Base-by-base conservation (phyloP, 2,329 filamentous ascomycete genomes). In the Zelopaecilomyces penicillatus region DNA sequence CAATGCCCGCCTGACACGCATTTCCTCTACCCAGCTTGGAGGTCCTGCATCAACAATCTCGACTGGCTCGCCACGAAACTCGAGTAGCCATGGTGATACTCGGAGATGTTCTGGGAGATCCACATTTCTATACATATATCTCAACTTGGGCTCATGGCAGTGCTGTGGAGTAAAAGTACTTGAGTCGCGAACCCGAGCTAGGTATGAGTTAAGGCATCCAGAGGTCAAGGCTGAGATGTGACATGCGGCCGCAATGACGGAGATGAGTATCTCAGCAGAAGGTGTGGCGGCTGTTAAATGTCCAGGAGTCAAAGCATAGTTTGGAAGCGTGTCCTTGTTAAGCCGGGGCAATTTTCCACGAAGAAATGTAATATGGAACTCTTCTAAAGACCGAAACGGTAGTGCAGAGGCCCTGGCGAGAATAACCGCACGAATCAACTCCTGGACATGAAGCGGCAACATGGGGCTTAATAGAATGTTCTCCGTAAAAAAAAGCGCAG, bases 11-110 rank as follows among this genome's bases (percentile, higher is more conserved):
- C 46, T 8, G 29, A 32, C 54, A n/a, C 54, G 47, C 52, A 56
- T 56, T n/a, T 54, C 54, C 31, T 56, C 54, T 3, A 54, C 46
- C 52, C 52, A 55, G 31, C 31, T 51, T 0, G 54, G 54, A 6
- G 52, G 45, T 3, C 48, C 49, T 7, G 27, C 19, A 45, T 48
- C 41, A 3, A 30, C 33, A 5, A 47, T 34, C 2, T 8, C 26
- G 2, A 11, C 43, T 7, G 47, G 45, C 6, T 26, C 47, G 3
- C 49, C 42, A 2, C 12, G 6, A 19, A 46, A 52, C 5, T 39
- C 37, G 8, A 31, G 42, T 44, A 49, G 45, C 45, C 51, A 55
- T 1, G 47, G 35, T 11, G 36, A 10, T 11, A 19, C 19, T 19
- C 19, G 19, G 19, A 19, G 19, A 19, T 19, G 19, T 19, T 19